Base-by-base conservation (phyloP, 768 basidiomycete species). In the Rhodotorula kratochvilovae region DNA sequence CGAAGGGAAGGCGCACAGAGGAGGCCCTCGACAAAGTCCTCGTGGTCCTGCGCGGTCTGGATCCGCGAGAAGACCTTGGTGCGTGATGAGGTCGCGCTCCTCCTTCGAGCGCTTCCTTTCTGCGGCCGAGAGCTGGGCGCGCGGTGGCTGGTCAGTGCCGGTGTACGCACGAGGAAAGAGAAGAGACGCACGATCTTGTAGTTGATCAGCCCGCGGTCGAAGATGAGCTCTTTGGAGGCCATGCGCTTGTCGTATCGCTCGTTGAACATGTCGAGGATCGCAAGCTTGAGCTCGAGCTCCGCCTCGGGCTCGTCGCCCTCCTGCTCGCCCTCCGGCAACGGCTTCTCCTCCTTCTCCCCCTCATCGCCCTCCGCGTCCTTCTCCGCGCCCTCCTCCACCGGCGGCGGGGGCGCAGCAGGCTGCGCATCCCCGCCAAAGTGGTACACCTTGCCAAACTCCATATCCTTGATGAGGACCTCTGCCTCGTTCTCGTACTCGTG, bases 401-500 rank as follows among this genome's bases (percentile, higher is more conserved):
- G 31, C 11, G 62, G 45, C 27, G 48, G 5, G 74, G 84, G 75
- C 42, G 75, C 76, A 10, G 76, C 79, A 4, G 83, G 83, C 76
- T 83, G 83, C 36, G 88, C 83, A 77, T 91, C 90, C 4, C 95
- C 96, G 2, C 90, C 93, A 78, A 87, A 95, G 43, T 87, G 85
- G 31, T 86, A 83, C 70, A 91, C 91, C n/a, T 93, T 82, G 3
- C 91, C 95, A 76, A 97, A 97, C 79, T 98, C 94, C 73, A 99
- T 84, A 79, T 97, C 92, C 81, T 97, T 98, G 73, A 97, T 89
- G 4, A 91, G 81, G 77, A 94, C 89, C 79, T 99, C 95, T 0
- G 95, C 95, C 62, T 99, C 95, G 79, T 99, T 96, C 78, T 97
- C 94, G 10, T 92, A 82, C 80, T 99, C 95, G 76, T 94, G 93